Evolutionary conservation across 805 yeast species (phyloP), one percentile per base, ranked within the genome.

Genomic region (Candida montana): DNA sequence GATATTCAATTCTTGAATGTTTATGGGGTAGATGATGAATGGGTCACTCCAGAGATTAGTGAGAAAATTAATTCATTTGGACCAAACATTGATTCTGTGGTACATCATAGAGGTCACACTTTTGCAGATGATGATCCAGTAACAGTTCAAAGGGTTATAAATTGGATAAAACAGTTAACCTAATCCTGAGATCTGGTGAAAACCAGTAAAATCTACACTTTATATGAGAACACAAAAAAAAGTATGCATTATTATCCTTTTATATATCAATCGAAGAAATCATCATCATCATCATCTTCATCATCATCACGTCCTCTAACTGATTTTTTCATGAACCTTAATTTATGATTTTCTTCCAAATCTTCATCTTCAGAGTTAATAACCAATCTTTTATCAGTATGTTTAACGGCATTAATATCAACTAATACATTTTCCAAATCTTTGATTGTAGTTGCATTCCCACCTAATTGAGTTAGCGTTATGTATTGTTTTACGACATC

Each of bases 391-490:
- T 73, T 72, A 58, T 91, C 98, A 12, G 71, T 65, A 34, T 71
- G 76, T 42, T 73, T 69, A 2, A 90, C 77, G 0, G 90, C 86
- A 2, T 77, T 80, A 6, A 79, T 63, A 36, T 72, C 75, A 33
- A 87, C 84, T 54, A 91, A 62, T 13, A 86, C 73, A 37, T 67
- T 68, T 62, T 90, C 97, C 33, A 93, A 53, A 60, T 93, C 98
- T 33, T 64, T 63, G 21, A 78, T 33, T 13, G 65, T 74, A 2
- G 95, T 79, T 35, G 83, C 79, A 58, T 82, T 83, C 3, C 99
- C 99, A 9, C 95, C 96, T 35, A 93, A 58, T 52, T 82, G 79
- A 5, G 83, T 73, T 55, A 91, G 68, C 0, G 98, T 91, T 10
- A 93, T 76, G 53, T 69, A 76, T 58, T 93, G 97, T 58, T 81